Evolutionary conservation across 2,329 filamentous ascomycete species (phyloP).

Genomic region (Fusarium succisae): DNA sequence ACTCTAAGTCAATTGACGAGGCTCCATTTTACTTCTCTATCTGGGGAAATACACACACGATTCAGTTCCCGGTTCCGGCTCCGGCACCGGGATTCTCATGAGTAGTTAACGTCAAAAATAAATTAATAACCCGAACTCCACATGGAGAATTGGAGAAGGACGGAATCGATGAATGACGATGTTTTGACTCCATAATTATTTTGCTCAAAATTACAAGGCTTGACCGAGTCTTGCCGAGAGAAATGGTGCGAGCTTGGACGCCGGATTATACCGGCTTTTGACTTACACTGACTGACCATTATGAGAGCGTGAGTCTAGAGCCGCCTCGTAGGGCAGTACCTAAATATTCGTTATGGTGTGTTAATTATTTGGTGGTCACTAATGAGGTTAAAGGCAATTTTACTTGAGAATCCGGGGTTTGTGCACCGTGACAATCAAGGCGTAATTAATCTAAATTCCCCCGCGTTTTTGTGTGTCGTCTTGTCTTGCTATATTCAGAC

Average conservation of each 20-base stretch:
- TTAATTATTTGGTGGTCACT: background rate
- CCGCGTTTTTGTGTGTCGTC: background rate
- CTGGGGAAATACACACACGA: slow-evolving; percentile 30
- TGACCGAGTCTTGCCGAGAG: slow-evolving; percentile 20
- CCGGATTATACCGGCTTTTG: slow-evolving; percentile 6
- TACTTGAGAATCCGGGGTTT: background rate
- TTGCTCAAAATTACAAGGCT: background rate
- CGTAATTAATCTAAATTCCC: background rate
- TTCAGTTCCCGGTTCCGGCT: slow-evolving; percentile 24
- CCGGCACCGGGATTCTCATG: slow-evolving; percentile 20
- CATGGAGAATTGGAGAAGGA: slow-evolving; percentile 1
- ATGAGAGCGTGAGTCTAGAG: background rate
- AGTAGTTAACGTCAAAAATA: background rate
- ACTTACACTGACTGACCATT: background rate
- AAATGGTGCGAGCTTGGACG: background rate
- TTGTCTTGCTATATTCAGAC: background rate
- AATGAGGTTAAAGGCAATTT: background rate
- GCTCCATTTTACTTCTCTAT: slow-evolving; percentile 27
- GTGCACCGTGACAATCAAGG: background rate
- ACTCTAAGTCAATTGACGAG: background rate
- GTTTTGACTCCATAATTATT: background rate
- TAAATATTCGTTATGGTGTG: background rate
- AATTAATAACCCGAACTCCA: background rate
- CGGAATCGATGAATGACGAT: slow-evolving; percentile 1
- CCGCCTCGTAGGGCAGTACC: background rate